Base-by-base conservation (phyloP, 2,329 filamentous ascomycete genomes). In the Pseudogymnoascus sp. region DNA sequence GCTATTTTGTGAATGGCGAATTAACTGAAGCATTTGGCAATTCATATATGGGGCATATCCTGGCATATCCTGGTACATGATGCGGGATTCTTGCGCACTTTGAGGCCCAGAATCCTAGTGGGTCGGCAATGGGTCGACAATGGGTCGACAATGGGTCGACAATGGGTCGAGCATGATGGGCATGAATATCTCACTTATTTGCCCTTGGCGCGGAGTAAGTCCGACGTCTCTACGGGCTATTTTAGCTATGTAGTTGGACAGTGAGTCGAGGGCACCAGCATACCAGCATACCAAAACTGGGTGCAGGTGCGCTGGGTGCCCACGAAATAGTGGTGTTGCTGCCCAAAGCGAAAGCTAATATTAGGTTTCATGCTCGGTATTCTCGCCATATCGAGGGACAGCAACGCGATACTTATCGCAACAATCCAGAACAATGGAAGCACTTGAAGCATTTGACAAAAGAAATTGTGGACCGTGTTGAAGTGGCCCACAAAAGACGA, bases 401-500 rank as follows among this genome's bases (percentile, higher is more conserved):
- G 47, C 47, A 31, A 51, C 61, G 36, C 61, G 37, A 60, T 47
- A 47, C 62, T 36, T 57, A 18, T 40, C 37, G 61, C 26, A 62
- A 26, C 51, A 11, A 31, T 29, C 26, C 39, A 63, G 36, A 39
- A 62, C 62, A 34, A 57, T 34, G 65, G 47, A 31, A 31, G 45
- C 40, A 45, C 10, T 34, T 34, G 31, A 64, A 65, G 63, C 47
- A 62, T 63, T 64, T 62, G 66, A 68, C 68, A 71, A 73, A 75
- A 74, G 72, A 74, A 75, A 75, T 76, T 71, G 71, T 76, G 77
- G 72, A 76, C 81, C 83, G 86, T 80, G 86, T 89, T 89, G 85
- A 89, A 83, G 78, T 85, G 80, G 80, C 78, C 78, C 80, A 78
- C 80, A 72, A 75, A 54, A 83, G 79, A 83, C 77, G 80, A 80